These are phyloP conservation scores for Cladosporium sp. DNA, from an alignment of 2,329 filamentous ascomycete genomes.

Conservation along the genomic window DNA sequence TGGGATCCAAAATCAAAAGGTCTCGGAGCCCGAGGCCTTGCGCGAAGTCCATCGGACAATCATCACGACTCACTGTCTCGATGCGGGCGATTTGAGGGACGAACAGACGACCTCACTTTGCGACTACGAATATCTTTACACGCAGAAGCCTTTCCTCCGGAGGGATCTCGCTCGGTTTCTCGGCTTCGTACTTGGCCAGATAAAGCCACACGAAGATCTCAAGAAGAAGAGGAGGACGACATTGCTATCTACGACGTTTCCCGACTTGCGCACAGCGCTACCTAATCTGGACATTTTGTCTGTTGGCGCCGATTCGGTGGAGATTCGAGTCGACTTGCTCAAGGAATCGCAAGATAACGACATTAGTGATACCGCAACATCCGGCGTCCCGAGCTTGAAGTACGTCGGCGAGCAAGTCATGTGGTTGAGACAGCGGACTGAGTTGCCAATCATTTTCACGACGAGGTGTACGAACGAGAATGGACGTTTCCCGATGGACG, in stretches of 20 bases:
- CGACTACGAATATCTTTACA: conserved; percentile 86
- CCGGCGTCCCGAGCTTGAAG: conserved; percentile 64
- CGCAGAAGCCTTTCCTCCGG: conserved; percentile 64
- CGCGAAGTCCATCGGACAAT: conserved; percentile 58
- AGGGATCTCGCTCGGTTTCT: conserved; percentile 74
- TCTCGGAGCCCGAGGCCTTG: conserved; percentile 54
- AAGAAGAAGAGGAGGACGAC: conserved; percentile 75
- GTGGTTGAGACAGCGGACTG: conserved; percentile 75
- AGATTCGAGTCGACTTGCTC: conserved; percentile 76
- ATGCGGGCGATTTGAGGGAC: conserved; percentile 56
- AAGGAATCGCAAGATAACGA: conserved; percentile 64
- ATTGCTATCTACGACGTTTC: conserved; percentile 83
- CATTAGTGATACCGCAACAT: conserved; percentile 45
- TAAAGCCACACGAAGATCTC: conserved; percentile 70
- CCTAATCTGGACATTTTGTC: conserved; percentile 84
- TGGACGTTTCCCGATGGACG: conserved; percentile 77
- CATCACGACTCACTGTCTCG: conserved; percentile 73
- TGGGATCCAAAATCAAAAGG: conserved; percentile 56
- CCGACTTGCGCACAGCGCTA: conserved; percentile 74
- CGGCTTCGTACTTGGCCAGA: conserved; percentile 73
- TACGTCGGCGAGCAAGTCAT: conserved; percentile 86
- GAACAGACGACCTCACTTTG: conserved; percentile 58
- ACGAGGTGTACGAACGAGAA: conserved; percentile 78
- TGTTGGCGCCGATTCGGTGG: conserved; percentile 79
- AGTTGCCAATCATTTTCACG: conserved; percentile 86